phyloP scores from a whole-genome alignment of 192 early-diverging fungal genomes.

The Spizellomyces sp. region DNA sequence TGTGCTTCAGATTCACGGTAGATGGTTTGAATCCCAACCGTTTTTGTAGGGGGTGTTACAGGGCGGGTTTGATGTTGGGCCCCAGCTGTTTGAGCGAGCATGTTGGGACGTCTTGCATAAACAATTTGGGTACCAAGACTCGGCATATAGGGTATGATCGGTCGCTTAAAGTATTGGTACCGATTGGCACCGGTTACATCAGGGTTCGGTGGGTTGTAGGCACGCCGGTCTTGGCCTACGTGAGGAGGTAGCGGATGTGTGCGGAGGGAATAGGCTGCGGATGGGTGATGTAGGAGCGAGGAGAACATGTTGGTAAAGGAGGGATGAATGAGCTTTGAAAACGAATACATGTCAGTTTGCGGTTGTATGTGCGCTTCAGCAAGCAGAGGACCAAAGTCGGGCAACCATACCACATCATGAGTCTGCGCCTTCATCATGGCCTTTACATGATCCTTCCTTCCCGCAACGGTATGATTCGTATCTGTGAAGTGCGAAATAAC shows the following conservation, averaged over 20 bases:
- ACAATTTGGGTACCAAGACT: conserved; percentile 56
- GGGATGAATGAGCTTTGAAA: conserved; percentile 52
- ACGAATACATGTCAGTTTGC: background rate
- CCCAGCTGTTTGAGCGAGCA: conserved; percentile 11
- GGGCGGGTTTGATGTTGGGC: conserved; percentile 18
- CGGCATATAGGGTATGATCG: conserved; percentile 62
- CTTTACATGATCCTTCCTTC: conserved; percentile 53
- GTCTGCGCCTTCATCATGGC: conserved; percentile 45
- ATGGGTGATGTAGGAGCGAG: conserved; percentile 46
- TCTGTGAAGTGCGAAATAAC: conserved; percentile 33
- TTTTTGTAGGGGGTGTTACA: conserved; percentile 40
- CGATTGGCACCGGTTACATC: conserved; percentile 53
- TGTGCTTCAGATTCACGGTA: conserved; percentile 62
- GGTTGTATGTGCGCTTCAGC: background rate
- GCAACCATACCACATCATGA: conserved; percentile 49
- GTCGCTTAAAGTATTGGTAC: conserved; percentile 64
- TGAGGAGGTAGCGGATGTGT: conserved; percentile 32
- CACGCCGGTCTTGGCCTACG: conserved; percentile 50
- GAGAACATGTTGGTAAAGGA: conserved; percentile 63
- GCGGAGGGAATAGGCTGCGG: conserved; percentile 38
- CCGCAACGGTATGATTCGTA: conserved; percentile 57
- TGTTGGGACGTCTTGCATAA: conserved; percentile 44
- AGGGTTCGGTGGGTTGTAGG: conserved; percentile 26
- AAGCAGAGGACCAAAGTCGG: background rate
- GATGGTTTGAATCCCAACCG: conserved; percentile 52